Base-by-base conservation (phyloP, 257 asterid genomes). In the Solanum virginianum region DNA sequence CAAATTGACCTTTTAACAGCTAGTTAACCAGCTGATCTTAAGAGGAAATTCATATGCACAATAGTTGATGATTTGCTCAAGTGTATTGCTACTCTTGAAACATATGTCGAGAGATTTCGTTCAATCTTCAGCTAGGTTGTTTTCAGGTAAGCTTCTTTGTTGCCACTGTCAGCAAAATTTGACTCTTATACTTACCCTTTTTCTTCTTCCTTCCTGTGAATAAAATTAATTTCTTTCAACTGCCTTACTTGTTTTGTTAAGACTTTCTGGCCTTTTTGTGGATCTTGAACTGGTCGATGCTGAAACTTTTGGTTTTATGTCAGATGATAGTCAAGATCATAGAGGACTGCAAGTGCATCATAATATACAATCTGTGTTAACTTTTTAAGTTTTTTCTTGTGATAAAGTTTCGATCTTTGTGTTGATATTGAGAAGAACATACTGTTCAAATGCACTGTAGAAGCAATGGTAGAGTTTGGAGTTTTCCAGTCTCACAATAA, bases 31-130 rank as follows among this genome's bases (percentile, higher is more conserved):
- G 53, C 84, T 75, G 84, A 85, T 75, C 83, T 18, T 85, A 90
- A 90, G 45, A 45, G 45, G 74, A 14, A 29, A 66, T 66, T 29
- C 74, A 14, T 14, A 29, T 32, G 72, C 43, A 65, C 10, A 26
- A 7, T 14, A 29, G 4, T 18, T 51, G 82, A 26, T 26, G 16
- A 51, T 51, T 26, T 51, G 29, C 65, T 26, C 9, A 77, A 77
- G 22, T 15, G 8, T 32, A 68, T 68, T 36, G 22, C 60, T 24
- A 36, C 7, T 8, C 36, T 2, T 49, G 83, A 88, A 90, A 55
- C 85, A 87, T 87, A 91, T 91, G 94, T 88, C 90, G 15, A 88
- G 91, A 68, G 81, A 24, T 88, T 86, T 71, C 45, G 81, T 86
- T 82, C 87, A 90, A 66, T 82, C 79, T 39, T 72, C 85, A 36